Evolutionary conservation across 139 green algal species (phyloP), one percentile per base, ranked within the genome.

Genomic region (Chlorokybus atmophyticus): DNA sequence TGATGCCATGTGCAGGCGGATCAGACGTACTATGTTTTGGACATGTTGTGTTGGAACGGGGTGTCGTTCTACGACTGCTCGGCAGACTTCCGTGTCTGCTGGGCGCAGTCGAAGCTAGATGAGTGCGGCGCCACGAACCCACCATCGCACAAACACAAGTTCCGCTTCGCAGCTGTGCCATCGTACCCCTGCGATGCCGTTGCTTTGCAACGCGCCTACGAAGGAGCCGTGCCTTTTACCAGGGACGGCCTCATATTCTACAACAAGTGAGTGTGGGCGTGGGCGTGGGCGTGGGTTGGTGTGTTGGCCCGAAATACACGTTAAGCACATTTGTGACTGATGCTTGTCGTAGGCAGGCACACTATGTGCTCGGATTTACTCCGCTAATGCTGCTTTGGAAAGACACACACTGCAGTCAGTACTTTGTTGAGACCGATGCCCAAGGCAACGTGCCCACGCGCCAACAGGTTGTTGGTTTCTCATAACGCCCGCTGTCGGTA

Each of bases 321-420:
- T n/a, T n/a, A n/a, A n/a, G n/a, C n/a, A n/a, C n/a, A n/a, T n/a
- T n/a, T n/a, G n/a, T n/a, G n/a, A n/a, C 35, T 44, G 35, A 21
- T 44, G 35, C 10, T 44, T 10, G 35, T 44, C 10, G 35, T 56
- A 76, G 67, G 27, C 77, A 90, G 50, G 75, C 74, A 2, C 79
- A 85, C 31, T 96, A 96, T 73, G 44, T 8, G 2, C 55, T 73
- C 0, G 83, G 75, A 1, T 25, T 57, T 26, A 83, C 63, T 0
- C 86, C 86, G 2, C 76, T 96, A 41, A 76, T 75, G 2, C 67
- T 96, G 35, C 48, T 86, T 44, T 96, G 88, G 88, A 96, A 96
- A 66, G 87, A 96, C 52, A 50, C 64, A 0, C 49, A 49, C 0
- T 92, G 82, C 75, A 86, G 71, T 59, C 64, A 56, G 10, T 86